Conservation (phyloP, 768 basidiomycete genomes). For the Serendipita sp. region DNA sequence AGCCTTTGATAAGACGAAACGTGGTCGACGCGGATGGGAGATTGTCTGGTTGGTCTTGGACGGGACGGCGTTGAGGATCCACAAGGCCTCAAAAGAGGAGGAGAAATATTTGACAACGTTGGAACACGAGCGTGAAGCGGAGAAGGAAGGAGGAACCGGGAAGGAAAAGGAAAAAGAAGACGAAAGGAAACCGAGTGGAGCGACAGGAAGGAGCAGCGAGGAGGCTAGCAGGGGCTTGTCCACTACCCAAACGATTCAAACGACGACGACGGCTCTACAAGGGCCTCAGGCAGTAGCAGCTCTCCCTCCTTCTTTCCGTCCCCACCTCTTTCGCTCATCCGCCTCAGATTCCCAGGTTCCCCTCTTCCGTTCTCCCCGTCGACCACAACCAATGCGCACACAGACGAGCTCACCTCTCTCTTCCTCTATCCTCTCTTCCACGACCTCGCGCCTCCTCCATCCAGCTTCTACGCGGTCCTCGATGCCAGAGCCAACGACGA, state of each 20-base stretch:
- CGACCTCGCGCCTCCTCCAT: not conserved
- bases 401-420: no score
- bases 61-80: not conserved
- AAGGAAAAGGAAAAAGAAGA: not conserved
- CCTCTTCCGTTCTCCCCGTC: not conserved
- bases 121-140: not conserved
- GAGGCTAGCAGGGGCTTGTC: not conserved
- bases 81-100: not conserved
- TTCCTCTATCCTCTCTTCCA: not conserved
- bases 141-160: no score
- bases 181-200: not conserved
- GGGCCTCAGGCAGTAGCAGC: no score
- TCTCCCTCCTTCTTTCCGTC: not conserved
- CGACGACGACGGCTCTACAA: no score
- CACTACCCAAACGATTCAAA: no score
- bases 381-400: no score
- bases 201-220: not conserved
- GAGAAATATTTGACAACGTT: not conserved
- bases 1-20: not conserved
- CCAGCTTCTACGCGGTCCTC: not conserved
- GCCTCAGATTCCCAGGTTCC: not conserved
- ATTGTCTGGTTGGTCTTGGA: not conserved
- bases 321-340: not conserved
- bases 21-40: not conserved
- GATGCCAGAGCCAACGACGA: not conserved